Evolutionary conservation across 495 filamentous ascomycete species (phyloP), one percentile per base, ranked within the genome.

Genomic region (Penicillium fimorum): DNA sequence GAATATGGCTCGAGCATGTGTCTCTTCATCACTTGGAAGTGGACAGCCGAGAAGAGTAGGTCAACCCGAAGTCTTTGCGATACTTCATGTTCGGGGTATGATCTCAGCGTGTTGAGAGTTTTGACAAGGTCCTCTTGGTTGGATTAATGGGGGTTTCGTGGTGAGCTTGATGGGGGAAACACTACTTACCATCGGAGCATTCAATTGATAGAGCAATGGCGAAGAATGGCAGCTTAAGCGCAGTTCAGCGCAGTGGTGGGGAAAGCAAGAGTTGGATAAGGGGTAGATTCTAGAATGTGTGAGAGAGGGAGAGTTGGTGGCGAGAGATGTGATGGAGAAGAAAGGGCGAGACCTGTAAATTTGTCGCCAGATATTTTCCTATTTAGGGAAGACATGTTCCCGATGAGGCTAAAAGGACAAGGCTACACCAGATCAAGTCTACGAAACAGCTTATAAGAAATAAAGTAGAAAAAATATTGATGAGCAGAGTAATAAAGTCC

Each of bases 401-500:
- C 15, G n/a, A 17, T 35, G 32, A 18, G 11, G 41, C 4, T 4
- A 18, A 42, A 22, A 13, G 6, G 11, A 25, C 42, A 25, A n/a
- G 22, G 13, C 22, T 45, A 44, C 12, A 27, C 25, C 43, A 11
- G n/a, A 18, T 12, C 3, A 17, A 40, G 10, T 30, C 27, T 25
- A 53, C 24, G 1, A 53, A 12, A 5, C 5, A 41, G 8, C 7
- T 7, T 2, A 27, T 4, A 22, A n/a, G 2, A 47, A 3, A 48
- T 29, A n/a, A 27, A 45, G 13, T 41, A 17, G 9, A 44, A 6
- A 44, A 6, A 43, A 13, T 25, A 30, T 25, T 33, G 29, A 58
- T 63, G 60, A 61, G 63, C 11, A 60, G 62, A 67, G 65, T 57
- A 47, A 58, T 60, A 38, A 48, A 40, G 25, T 41, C 30, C 42